phyloP scores from a whole-genome alignment of 305 asterid genomes.

The Andrographis paniculata region DNA sequence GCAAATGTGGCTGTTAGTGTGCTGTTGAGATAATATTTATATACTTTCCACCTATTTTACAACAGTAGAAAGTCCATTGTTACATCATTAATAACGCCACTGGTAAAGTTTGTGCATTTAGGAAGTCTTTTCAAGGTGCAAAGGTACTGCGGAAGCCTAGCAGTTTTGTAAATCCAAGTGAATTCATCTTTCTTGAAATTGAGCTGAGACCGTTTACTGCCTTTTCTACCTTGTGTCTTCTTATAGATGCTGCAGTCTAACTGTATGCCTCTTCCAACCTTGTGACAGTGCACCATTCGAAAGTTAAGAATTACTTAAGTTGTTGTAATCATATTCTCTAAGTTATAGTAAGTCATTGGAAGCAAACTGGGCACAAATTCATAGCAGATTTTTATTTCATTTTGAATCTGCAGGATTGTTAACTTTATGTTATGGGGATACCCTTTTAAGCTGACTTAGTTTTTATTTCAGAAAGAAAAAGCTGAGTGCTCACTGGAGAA shows the following conservation, averaged over 20 bases:
- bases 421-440: too few species aligned
- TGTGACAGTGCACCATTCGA: too few species aligned
- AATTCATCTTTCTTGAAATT: background rate
- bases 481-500: conserved; percentile 75
- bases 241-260: background rate
- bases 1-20: background rate
- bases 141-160: too few species aligned
- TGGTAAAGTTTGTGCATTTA: background rate
- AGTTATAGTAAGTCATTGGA: too few species aligned
- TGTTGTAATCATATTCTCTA: too few species aligned
- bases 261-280: too few species aligned
- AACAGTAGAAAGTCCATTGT: background rate
- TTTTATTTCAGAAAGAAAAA: conserved; percentile 64
- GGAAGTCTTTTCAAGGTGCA: background rate
- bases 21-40: background rate
- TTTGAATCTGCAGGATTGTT: too few species aligned
- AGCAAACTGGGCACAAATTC: too few species aligned
- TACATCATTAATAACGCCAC: background rate
- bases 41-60: background rate
- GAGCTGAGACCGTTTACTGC: too few species aligned
- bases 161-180: background rate
- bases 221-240: background rate
- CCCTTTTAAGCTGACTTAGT: conserved; percentile 14
- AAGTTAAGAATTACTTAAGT: too few species aligned
- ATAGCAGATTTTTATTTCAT: too few species aligned